Evolutionary conservation across 345 rosid genomes (phyloP).

Genomic region (Ailanthus altissimus): DNA sequence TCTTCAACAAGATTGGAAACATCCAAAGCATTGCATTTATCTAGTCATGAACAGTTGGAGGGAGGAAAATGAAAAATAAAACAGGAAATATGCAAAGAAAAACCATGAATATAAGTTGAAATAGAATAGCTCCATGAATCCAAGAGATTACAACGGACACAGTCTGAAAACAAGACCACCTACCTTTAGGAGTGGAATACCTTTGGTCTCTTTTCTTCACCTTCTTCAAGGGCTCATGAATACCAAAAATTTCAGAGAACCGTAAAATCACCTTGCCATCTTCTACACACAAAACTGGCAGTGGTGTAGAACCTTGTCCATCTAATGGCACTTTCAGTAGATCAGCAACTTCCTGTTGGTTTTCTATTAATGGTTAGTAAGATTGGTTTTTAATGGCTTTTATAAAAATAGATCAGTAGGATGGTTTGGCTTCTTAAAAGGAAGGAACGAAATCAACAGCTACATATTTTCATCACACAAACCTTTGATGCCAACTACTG

Average conservation of each 20-base stretch:
- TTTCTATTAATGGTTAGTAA: background rate
- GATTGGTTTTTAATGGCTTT: background rate
- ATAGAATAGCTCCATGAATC: background rate
- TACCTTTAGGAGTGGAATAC: conserved; percentile 65
- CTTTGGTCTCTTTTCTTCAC: conserved; percentile 60
- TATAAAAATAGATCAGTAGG: conserved; percentile 5
- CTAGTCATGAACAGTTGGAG: conserved; percentile 45
- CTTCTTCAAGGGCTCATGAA: conserved; percentile 73
- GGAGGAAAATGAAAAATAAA: background rate
- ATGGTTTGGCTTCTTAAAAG: background rate
- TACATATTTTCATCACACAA: background rate
- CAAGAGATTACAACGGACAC: background rate
- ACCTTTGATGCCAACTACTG: background rate
- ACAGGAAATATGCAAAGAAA: background rate
- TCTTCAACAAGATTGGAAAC: conserved; percentile 76
- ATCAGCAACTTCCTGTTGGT: conserved; percentile 44
- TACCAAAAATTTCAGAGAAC: conserved; percentile 96
- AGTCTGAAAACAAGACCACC: conserved; percentile 21
- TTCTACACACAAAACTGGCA: conserved; percentile 84
- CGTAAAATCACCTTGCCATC: conserved; percentile 81
- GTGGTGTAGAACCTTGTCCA: conserved; percentile 49
- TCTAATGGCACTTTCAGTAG: conserved; percentile 43
- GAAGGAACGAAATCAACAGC: background rate
- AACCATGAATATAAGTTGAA: background rate
- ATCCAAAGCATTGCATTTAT: conserved; percentile 56